phyloP scores from a whole-genome alignment of 345 rosid genomes.

The Raphanus raphanistrum region DNA sequence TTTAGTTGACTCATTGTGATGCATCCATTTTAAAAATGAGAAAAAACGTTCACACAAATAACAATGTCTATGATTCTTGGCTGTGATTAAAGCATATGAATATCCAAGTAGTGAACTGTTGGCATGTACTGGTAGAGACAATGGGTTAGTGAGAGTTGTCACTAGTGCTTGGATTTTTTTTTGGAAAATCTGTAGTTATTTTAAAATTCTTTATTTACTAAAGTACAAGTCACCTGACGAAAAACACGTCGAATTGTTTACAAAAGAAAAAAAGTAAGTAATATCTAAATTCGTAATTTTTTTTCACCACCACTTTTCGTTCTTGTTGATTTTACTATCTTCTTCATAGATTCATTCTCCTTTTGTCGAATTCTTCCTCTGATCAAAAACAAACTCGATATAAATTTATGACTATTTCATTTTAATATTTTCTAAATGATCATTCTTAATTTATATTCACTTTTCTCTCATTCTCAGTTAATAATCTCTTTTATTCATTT shows the following conservation, averaged over 20 bases:
- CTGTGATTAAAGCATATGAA: not conserved
- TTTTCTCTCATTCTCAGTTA: not conserved
- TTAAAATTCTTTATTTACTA: too few relatives aligned
- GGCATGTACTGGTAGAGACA: not conserved
- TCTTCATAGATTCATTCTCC: too few relatives aligned
- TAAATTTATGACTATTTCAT: too few relatives aligned
- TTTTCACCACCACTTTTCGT: too few relatives aligned
- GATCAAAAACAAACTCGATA: too few relatives aligned
- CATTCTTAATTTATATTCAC: not conserved
- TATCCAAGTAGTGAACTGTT: conserved; percentile 1
- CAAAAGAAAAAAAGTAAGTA: too few relatives aligned
- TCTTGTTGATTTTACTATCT: too few relatives aligned
- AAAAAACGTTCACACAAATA: not conserved
- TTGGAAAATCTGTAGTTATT: too few relatives aligned
- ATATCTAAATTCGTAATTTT: too few relatives aligned
- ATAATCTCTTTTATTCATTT: not conserved
- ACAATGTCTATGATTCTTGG: not conserved
- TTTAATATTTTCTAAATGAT: not conserved
- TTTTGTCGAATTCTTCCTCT: not conserved
- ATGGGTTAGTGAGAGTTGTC: not conserved
- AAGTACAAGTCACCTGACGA: too few relatives aligned
- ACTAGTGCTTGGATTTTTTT: not conserved
- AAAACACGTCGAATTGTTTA: too few relatives aligned
- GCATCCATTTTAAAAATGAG: not conserved
- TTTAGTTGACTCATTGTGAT: not conserved